phyloP scores from a whole-genome alignment of 139 green algal species.

The Mesotaenium endlicherianum region DNA sequence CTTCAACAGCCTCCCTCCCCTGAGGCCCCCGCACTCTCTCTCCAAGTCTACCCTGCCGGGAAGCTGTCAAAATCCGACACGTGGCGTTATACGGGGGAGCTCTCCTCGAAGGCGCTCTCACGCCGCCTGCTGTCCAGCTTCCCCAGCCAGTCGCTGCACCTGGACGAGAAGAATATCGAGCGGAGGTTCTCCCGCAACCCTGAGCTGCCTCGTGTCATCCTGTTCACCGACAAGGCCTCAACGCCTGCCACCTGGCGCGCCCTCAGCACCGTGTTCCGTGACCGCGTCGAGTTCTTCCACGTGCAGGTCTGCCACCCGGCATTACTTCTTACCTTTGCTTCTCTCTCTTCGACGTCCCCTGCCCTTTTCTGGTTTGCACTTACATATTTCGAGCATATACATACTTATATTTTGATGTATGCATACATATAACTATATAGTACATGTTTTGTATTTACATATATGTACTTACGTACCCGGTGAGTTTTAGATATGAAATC shows the following conservation, averaged over 20 bases:
- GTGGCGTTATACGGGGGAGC: too few species aligned
- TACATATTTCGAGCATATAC: neutral
- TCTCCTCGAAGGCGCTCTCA: too few species aligned
- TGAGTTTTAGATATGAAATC: neutral
- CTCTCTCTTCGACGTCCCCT: too few species aligned
- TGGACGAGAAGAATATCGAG: slow-evolving; percentile 2
- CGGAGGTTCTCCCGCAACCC: neutral
- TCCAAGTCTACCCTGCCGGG: too few species aligned
- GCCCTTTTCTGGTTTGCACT: neutral
- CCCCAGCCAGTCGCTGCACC: slow-evolving; percentile 1
- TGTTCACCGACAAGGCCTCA: slow-evolving; percentile 6
- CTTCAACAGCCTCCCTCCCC: too few species aligned
- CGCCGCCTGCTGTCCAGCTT: too few species aligned
- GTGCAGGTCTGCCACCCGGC: neutral
- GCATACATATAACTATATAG: neutral
- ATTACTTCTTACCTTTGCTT: too few species aligned
- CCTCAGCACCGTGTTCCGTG: neutral
- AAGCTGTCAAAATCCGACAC: too few species aligned
- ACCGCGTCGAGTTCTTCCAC: slow-evolving; percentile 13
- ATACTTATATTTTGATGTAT: neutral
- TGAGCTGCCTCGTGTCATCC: neutral
- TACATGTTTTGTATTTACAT: neutral
- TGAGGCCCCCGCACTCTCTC: too few species aligned
- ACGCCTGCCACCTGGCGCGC: slow-evolving; percentile 5
- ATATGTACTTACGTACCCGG: neutral